phyloP scores from a whole-genome alignment of 768 basidiomycete genomes.

The Fomitopsis pulvina region DNA sequence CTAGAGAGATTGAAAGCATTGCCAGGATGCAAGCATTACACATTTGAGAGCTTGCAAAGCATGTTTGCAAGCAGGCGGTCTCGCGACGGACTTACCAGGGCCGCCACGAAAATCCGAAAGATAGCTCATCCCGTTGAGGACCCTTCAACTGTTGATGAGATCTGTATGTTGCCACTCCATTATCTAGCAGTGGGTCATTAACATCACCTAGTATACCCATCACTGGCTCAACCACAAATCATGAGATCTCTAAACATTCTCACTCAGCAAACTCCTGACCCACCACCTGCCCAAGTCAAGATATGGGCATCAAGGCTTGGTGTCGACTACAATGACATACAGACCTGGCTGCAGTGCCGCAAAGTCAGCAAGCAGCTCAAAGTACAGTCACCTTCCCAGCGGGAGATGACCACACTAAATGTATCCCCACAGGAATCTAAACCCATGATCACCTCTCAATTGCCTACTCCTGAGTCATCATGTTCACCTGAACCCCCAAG shows the following conservation, averaged over 20 bases:
- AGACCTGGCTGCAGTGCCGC: slow-evolving; percentile 4
- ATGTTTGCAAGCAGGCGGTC: slow-evolving; percentile 3
- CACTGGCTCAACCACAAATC: not conserved
- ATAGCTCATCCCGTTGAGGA: not conserved
- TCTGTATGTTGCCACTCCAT: slow-evolving; percentile 6
- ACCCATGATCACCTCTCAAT: not conserved
- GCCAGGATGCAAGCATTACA: slow-evolving; percentile 11
- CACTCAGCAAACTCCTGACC: slow-evolving; percentile 3
- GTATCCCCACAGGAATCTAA: not conserved
- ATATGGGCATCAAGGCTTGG: slow-evolving; percentile 11
- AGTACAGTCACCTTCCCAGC: not conserved
- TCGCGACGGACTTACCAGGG: not conserved
- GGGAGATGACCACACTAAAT: not conserved
- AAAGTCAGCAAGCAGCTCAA: not conserved
- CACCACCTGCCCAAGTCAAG: not conserved
- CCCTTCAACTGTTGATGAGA: slow-evolving; percentile 1
- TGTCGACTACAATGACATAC: slow-evolving; percentile 4
- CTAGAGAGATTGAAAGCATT: not conserved
- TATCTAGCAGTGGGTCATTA: not conserved
- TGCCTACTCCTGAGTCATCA: slow-evolving; percentile 1
- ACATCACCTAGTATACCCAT: slow-evolving; percentile 10
- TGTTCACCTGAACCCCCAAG: not conserved
- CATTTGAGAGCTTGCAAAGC: not conserved
- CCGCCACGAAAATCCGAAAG: not conserved
- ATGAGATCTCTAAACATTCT: slow-evolving; percentile 6